Percentiles rank a stretch among this genome's conserved stretches.
Conservation (phyloP, 73 alveolate species). For the Paramecium caudatum region DNA sequence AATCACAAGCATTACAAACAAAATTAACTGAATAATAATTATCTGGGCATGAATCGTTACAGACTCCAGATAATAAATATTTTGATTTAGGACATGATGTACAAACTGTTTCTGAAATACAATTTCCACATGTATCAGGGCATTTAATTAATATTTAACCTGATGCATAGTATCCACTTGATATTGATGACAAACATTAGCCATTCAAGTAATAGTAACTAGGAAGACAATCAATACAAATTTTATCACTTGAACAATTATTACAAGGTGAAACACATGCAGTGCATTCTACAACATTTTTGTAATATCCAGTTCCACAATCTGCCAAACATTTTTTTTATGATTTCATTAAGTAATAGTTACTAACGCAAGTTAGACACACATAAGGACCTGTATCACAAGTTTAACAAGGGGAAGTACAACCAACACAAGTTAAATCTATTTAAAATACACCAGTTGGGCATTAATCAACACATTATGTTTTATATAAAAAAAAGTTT, state of each 20-base stretch:
- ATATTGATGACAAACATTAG: conserved; percentile 16
- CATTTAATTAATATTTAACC: background rate
- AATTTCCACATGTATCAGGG: background rate
- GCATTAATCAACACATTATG: background rate
- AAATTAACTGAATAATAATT: background rate
- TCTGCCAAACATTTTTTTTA: background rate
- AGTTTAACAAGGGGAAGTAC: conserved; percentile 54
- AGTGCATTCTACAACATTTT: background rate
- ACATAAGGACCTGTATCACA: conserved; percentile 7
- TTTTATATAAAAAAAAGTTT: background rate
- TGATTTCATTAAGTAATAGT: conserved; percentile 11
- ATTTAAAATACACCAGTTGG: conserved; percentile 29
- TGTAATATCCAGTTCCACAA: conserved; percentile 55
- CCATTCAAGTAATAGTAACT: background rate
- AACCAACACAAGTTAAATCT: conserved; percentile 1
- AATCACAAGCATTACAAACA: conserved; percentile 42
- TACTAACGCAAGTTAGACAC: background rate
- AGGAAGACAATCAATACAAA: background rate
- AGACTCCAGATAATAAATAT: background rate
- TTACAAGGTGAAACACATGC: conserved; percentile 17
- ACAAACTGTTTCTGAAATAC: conserved; percentile 31
- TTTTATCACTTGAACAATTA: background rate
- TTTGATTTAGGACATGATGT: conserved; percentile 2
- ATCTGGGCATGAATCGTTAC: conserved; percentile 27
- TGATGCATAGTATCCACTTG: conserved; percentile 12